phyloP scores from a whole-genome alignment of 1,139 yeast species.

The Yamadazyma taylorii region DNA sequence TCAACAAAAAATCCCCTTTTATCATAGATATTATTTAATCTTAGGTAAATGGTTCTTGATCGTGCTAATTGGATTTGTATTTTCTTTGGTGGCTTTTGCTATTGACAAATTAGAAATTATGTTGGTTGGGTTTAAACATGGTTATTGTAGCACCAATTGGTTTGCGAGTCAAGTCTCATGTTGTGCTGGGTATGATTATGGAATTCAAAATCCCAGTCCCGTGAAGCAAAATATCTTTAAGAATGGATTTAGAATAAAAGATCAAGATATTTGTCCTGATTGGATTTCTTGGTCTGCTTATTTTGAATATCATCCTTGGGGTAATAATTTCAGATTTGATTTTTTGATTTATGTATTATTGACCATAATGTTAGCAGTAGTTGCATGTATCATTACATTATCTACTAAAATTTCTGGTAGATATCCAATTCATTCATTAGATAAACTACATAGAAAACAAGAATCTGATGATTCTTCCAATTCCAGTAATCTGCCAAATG shows the following conservation, averaged over 20 bases:
- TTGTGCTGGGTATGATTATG: slow-evolving; percentile 24
- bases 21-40: slow-evolving; percentile 25
- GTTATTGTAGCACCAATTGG: slow-evolving; percentile 53
- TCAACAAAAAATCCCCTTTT: slow-evolving; percentile 21
- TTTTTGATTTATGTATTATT: slow-evolving; percentile 41
- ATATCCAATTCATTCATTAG: slow-evolving; percentile 7
- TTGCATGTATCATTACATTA: slow-evolving; percentile 51
- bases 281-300: slow-evolving; percentile 52
- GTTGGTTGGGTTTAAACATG: slow-evolving; percentile 54
- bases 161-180: slow-evolving; percentile 47
- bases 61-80: slow-evolving; percentile 46
- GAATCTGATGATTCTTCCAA: slow-evolving; percentile 1
- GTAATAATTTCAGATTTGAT: slow-evolving; percentile 21
- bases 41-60: slow-evolving; percentile 53
- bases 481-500: slow-evolving; percentile 2
- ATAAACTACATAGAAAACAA: neutral
- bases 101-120: slow-evolving; percentile 53
- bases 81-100: slow-evolving; percentile 52
- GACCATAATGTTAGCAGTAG: slow-evolving; percentile 43
- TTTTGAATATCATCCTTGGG: slow-evolving; percentile 23
- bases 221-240: slow-evolving; percentile 20
- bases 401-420: slow-evolving; percentile 43
- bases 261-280: slow-evolving; percentile 27
- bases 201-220: slow-evolving; percentile 1
- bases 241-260: slow-evolving; percentile 20